Percentiles rank a stretch among this genome's conserved stretches.
phyloP scores from a whole-genome alignment of 2,329 filamentous ascomycete species.

The Trichophyton schoenleinii region DNA sequence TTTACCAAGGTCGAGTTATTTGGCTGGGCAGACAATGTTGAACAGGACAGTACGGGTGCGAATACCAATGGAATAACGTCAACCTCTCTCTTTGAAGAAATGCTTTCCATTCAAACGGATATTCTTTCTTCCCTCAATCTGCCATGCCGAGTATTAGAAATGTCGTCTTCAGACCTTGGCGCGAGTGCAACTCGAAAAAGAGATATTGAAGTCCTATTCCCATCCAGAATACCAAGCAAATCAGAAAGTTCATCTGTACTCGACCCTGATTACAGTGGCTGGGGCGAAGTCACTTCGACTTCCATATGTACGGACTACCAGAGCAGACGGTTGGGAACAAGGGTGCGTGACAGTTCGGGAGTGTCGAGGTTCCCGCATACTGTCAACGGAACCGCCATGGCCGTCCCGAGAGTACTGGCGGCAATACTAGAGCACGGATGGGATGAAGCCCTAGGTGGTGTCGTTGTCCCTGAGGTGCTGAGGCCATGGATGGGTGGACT shows the following conservation, averaged over 20 bases:
- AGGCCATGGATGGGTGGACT: slow-evolving; percentile 72
- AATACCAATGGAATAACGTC: neutral
- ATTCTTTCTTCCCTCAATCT: slow-evolving; percentile 67
- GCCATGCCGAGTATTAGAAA: slow-evolving; percentile 79
- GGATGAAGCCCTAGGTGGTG: slow-evolving; percentile 54
- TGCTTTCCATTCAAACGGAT: slow-evolving; percentile 74
- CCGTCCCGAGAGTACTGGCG: slow-evolving; percentile 77
- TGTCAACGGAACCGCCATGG: slow-evolving; percentile 85
- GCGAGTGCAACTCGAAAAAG: slow-evolving; percentile 76
- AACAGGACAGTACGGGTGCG: slow-evolving; percentile 14
- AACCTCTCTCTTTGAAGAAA: slow-evolving; percentile 59
- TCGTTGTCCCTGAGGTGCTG: slow-evolving; percentile 67
- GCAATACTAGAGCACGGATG: slow-evolving; percentile 85
- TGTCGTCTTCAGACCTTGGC: slow-evolving; percentile 80
- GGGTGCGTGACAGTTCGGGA: slow-evolving; percentile 42
- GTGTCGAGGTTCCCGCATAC: slow-evolving; percentile 68
- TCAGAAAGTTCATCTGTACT: neutral
- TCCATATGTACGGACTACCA: slow-evolving; percentile 95
- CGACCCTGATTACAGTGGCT: slow-evolving; percentile 39
- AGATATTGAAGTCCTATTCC: slow-evolving; percentile 92
- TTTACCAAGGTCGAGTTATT: slow-evolving; percentile 99
- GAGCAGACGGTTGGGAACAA: slow-evolving; percentile 65
- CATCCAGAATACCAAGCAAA: slow-evolving; percentile 39
- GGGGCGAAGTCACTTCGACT: slow-evolving; percentile 85
- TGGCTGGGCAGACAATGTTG: slow-evolving; percentile 55